Conservation (phyloP, 768 basidiomycete genomes). For the Kwoniella bestiolae region DNA sequence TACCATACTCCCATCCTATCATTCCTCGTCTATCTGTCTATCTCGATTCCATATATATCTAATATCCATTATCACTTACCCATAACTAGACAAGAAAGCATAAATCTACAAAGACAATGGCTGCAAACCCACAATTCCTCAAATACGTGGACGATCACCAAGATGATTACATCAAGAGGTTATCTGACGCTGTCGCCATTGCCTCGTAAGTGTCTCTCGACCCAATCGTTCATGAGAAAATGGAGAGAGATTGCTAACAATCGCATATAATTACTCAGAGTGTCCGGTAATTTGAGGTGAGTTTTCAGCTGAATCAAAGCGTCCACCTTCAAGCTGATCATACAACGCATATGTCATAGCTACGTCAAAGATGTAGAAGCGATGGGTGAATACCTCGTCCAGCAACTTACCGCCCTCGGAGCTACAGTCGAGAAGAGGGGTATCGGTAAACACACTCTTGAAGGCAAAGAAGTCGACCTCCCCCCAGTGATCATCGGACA, state of each 20-base stretch:
- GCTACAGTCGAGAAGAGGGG: slow-evolving; percentile 74
- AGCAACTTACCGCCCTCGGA: slow-evolving; percentile 74
- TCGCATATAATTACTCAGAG: slow-evolving; percentile 31
- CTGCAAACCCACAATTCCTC: slow-evolving; percentile 55
- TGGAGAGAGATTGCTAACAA: not conserved
- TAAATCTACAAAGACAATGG: slow-evolving; percentile 42
- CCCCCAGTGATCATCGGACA: slow-evolving; percentile 83
- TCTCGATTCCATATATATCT: slow-evolving; percentile 1
- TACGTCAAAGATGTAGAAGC: slow-evolving; percentile 75
- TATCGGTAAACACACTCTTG: slow-evolving; percentile 75
- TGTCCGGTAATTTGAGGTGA: slow-evolving; percentile 57
- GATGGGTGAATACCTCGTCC: slow-evolving; percentile 84
- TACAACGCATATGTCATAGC: slow-evolving; percentile 61
- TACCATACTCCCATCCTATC: slow-evolving; percentile 2
- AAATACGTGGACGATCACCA: slow-evolving; percentile 72
- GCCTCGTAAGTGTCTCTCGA: slow-evolving; percentile 64
- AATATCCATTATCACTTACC: no score
- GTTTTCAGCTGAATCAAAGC: not conserved
- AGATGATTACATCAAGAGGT: slow-evolving; percentile 73
- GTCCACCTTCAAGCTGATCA: not conserved
- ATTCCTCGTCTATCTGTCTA: slow-evolving; percentile 3
- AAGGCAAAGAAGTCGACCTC: slow-evolving; percentile 72
- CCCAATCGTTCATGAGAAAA: not conserved
- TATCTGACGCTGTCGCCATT: slow-evolving; percentile 80
- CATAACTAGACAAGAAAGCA: no score